Evolutionary conservation across 2,329 filamentous ascomycete species (phyloP), one percentile per base, ranked within the genome.

Genomic region (Didymella exigua): DNA sequence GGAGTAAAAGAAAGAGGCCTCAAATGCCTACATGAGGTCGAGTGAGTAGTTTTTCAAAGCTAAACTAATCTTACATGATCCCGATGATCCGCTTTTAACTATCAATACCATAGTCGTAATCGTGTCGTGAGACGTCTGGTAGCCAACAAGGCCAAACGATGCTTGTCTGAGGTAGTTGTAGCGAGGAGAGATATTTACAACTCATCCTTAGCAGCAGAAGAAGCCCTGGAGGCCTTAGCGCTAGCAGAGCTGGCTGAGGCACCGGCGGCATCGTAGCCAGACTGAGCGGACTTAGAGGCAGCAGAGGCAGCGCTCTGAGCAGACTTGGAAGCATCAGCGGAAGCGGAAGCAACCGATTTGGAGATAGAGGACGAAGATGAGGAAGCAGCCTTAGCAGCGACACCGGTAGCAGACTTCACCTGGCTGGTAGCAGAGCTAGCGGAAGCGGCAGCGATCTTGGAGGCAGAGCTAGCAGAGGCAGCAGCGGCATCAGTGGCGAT

Each of bases 131-230:
- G 40, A 56, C 58, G 56, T 59, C 26, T 34, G 50, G 59, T 36
- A 58, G 48, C 45, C 60, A 34, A 53, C 41, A 37, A 45, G 50
- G 48, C 60, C 30, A 31, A 45, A 64, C 58, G 55, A 49, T 49
- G 19, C 45, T 66, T 64, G 50, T 61, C 61, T 18, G n/a, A 27
- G 29, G 19, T 41, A 10, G 21, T 18, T 9, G 23, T 23, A 34
- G 14, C 16, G 11, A 21, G 24, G 31, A 23, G 50, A 57, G 23
- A 30, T 33, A 26, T 57, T 69, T 79, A 80, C 75, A 80, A 77
- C 73, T 80, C 78, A 56, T 78, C 68, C 75, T 78, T 79, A 7
- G 54, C 54, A 33, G 49, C 54, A 18, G 49, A 53, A 45, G 49
- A 11, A 10, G 49, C 49, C 44, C 41, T 69, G 37, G 75, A 74